Base-by-base conservation (phyloP, 129 eudicot genomes). In the Flaveria trinervia region DNA sequence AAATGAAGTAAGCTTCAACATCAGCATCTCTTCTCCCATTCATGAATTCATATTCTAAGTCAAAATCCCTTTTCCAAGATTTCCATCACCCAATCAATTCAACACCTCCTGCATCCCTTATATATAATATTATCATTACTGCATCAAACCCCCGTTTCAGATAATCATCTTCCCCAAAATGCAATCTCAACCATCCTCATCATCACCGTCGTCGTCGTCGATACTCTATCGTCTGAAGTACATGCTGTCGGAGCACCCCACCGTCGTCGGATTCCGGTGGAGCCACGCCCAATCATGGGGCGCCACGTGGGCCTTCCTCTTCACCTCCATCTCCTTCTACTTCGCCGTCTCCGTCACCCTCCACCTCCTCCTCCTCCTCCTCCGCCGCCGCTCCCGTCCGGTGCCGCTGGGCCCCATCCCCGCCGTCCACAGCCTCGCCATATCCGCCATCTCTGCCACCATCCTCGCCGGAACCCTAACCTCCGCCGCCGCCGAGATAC, bases 231-330 rank as follows among this genome's bases (percentile, higher is more conserved):
- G 17, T 51, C 30, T 81, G 36, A 44, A 13, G 14, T 70, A 81
- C 65, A 20, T 74, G 1, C 14, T 85, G 3, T 75, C 91, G 5
- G 86, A 87, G 72, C 88, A 84, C 72, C 91, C 86, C 0, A 1
- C 83, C 11, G 62, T 87, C 1, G 79, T 82, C 55, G 65, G 80
- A 14, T 87, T 87, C 79, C 91, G 86, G 1, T 87, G 91, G 89
- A 87, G 89, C 81, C 84, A 80, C 36, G 75, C 85, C 62, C 83
- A 81, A 68, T 81, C 88, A 62, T 87, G 88, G 88, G 88, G 90
- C 36, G 86, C 94, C 62, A 84, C 91, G 13, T 89, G 94, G 94
- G 46, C 68, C 7, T 89, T 89, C 70, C 90, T 89, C 51, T 56
- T 89, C 77, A 68, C 82, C 55, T 84, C 85, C 52, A 84, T 86